These are phyloP conservation scores for Globisporangium rhizosaccharum DNA, from an alignment of 352 stramenopile genomes.

Conservation along the genomic window DNA sequence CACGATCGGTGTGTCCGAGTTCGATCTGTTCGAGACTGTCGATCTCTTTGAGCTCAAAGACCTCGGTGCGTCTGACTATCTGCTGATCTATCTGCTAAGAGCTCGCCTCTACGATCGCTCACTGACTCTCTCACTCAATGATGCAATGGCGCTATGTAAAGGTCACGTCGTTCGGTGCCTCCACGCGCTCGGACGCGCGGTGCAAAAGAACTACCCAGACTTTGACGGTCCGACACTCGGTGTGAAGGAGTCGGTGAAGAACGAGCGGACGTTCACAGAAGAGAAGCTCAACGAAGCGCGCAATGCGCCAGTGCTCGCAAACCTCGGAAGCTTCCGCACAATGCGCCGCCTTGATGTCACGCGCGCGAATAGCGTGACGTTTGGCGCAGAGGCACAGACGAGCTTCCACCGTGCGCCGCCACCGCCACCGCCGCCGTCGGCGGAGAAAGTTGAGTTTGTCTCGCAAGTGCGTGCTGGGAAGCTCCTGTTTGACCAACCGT, in stretches of 20 bases:
- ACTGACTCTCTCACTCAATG: too few relatives aligned
- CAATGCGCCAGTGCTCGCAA: conserved; percentile 58
- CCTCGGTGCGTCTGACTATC: conserved; percentile 25
- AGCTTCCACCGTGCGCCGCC: conserved; percentile 51
- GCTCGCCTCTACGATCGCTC: neutral
- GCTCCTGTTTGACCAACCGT: conserved; percentile 17
- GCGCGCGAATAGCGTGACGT: conserved; percentile 64
- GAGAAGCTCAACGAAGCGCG: conserved; percentile 60
- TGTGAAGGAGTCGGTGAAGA: conserved; percentile 79
- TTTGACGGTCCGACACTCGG: conserved; percentile 73
- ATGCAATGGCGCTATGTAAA: neutral
- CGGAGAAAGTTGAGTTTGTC: conserved; percentile 65
- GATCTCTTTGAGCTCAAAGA: conserved; percentile 90
- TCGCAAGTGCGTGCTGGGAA: conserved; percentile 46
- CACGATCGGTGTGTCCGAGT: conserved; percentile 84
- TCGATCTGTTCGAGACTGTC: conserved; percentile 88
- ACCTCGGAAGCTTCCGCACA: conserved; percentile 62
- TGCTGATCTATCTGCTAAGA: neutral
- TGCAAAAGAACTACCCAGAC: conserved; percentile 69
- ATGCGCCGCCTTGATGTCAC: conserved; percentile 56
- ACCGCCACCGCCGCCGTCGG: conserved; percentile 62
- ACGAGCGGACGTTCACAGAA: conserved; percentile 62
- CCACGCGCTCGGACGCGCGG: conserved; percentile 61
- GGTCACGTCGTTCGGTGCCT: conserved; percentile 78
- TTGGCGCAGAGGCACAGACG: conserved; percentile 56